phyloP scores from a whole-genome alignment of 1,139 yeast genomes.

The Lodderomyces elongisporus region DNA sequence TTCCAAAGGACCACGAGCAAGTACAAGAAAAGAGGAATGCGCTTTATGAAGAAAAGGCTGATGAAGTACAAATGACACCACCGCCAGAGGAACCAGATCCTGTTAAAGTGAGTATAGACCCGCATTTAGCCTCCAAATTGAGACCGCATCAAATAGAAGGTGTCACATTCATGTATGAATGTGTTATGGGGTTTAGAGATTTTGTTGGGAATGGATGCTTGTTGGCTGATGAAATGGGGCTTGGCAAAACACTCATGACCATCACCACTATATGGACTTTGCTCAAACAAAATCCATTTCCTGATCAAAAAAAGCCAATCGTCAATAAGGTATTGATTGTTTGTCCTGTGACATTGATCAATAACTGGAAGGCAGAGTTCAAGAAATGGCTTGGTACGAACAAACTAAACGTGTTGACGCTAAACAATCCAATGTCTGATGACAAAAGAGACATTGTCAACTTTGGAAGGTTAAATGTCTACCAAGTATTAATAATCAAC shows the following conservation, averaged over 20 bases:
- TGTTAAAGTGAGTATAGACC: slow-evolving; percentile 68
- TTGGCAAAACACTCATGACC: slow-evolving; percentile 89
- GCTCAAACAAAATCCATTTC: slow-evolving; percentile 62
- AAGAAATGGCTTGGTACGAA: slow-evolving; percentile 80
- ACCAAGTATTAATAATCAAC: slow-evolving; percentile 80
- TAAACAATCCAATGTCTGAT: slow-evolving; percentile 43
- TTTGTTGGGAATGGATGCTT: slow-evolving; percentile 67
- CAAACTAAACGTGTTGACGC: slow-evolving; percentile 54
- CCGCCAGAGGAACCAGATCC: slow-evolving; percentile 13
- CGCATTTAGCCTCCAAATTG: slow-evolving; percentile 47
- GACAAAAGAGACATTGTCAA: slow-evolving; percentile 56
- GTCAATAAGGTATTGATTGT: slow-evolving; percentile 65
- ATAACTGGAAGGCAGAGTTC: slow-evolving; percentile 87
- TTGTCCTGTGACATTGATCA: slow-evolving; percentile 87
- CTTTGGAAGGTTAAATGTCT: slow-evolving; percentile 67
- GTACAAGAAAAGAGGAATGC: slow-evolving; percentile 6
- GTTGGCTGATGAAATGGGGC: slow-evolving; percentile 95
- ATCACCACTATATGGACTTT: slow-evolving; percentile 83
- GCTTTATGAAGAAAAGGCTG: slow-evolving; percentile 8
- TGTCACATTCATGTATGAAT: slow-evolving; percentile 71
- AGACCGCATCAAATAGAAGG: slow-evolving; percentile 89
- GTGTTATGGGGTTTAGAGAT: slow-evolving; percentile 63
- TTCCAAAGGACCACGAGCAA: slow-evolving; percentile 7
- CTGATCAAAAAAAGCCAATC: slow-evolving; percentile 28
- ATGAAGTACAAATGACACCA: slow-evolving; percentile 8